Conservation (phyloP, 2,329 filamentous ascomycete genomes). For the Trichoderma sp. region DNA sequence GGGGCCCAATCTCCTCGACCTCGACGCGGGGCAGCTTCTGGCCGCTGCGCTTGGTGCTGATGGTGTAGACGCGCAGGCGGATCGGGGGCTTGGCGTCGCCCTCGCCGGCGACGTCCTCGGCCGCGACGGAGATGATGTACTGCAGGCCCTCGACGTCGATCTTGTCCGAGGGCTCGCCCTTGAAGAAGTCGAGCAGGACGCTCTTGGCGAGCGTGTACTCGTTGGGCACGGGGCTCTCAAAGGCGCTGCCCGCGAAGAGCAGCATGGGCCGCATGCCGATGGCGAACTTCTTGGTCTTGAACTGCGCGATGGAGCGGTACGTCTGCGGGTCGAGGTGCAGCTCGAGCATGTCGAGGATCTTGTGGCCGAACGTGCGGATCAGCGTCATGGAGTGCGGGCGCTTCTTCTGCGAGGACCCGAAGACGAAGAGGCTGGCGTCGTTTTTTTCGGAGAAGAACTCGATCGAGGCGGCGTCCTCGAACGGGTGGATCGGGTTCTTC, state of each 20-base stretch:
- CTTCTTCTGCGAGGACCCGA: constrained; percentile 88
- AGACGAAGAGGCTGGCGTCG: constrained; percentile 82
- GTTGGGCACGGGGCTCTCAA: constrained; percentile 77
- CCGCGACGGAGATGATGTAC: constrained; percentile 81
- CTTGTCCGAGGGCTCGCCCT: constrained; percentile 71
- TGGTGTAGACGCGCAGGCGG: constrained; percentile 78
- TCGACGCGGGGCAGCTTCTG: constrained; percentile 88
- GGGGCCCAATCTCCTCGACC: constrained; percentile 91
- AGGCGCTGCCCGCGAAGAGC: constrained; percentile 84
- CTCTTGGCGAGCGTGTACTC: constrained; percentile 86
- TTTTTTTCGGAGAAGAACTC: constrained; percentile 98
- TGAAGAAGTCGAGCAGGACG: constrained; percentile 88
- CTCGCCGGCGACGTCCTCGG: constrained; percentile 61
- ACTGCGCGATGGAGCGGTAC: constrained; percentile 70
- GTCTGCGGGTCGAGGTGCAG: constrained; percentile 75
- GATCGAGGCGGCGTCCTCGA: constrained; percentile 83
- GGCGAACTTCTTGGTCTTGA: constrained; percentile 74
- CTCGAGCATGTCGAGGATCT: constrained; percentile 94
- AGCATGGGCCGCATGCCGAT: constrained; percentile 88
- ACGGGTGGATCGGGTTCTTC: constrained; percentile 94
- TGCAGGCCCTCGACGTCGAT: constrained; percentile 95
- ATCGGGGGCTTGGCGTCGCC: constrained; percentile 57
- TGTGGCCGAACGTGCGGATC: constrained; percentile 78
- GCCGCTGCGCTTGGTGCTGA: constrained; percentile 82
- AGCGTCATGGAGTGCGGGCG: constrained; percentile 88